These are phyloP conservation scores for Mortierella sp. DNA, from an alignment of 371 early-diverging fungal genomes.

Conservation along the genomic window DNA sequence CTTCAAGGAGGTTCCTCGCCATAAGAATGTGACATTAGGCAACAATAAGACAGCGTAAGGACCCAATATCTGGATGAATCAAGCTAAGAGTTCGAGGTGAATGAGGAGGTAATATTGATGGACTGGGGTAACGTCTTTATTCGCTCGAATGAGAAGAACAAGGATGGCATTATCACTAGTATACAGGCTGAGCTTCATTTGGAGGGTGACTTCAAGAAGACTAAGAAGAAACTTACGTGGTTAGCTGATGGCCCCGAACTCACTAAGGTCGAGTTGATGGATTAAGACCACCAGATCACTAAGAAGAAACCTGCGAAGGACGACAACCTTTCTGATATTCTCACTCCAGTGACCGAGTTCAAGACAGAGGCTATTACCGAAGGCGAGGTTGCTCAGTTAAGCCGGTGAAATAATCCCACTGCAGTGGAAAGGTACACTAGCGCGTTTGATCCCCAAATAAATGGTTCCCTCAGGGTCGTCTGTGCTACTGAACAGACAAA, in stretches of 20 bases:
- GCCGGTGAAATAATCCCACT: slow-evolving; percentile 96
- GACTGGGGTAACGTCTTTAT: slow-evolving; percentile 99
- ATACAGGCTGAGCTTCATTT: slow-evolving; percentile 84
- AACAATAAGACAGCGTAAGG: slow-evolving; percentile 88
- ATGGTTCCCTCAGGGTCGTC: no score
- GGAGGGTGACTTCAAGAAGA: slow-evolving; percentile 98
- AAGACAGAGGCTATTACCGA: slow-evolving; percentile 78
- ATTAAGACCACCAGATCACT: slow-evolving; percentile 97
- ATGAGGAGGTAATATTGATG: slow-evolving; percentile 99
- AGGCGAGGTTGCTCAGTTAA: slow-evolving; percentile 72
- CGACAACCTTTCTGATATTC: slow-evolving; percentile 87
- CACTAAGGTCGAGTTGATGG: slow-evolving; percentile 78
- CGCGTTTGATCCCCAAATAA: slow-evolving; percentile 89
- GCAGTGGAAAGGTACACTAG: slow-evolving; percentile 91
- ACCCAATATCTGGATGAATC: slow-evolving; percentile 86
- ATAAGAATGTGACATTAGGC: slow-evolving; percentile 96
- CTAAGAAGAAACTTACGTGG: slow-evolving; percentile 99
- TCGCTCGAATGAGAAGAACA: slow-evolving; percentile 66
- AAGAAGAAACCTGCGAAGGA: slow-evolving; percentile 98
- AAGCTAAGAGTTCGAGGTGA: slow-evolving; percentile 79
- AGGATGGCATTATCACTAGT: slow-evolving; percentile 60
- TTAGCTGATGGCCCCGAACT: slow-evolving; percentile 78
- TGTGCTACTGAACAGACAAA: no score
- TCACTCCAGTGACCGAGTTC: slow-evolving; percentile 95
- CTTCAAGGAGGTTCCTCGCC: slow-evolving; percentile 82